Evolutionary conservation across 306 rosid species (phyloP).

Genomic region (Prosopis cineraria): DNA sequence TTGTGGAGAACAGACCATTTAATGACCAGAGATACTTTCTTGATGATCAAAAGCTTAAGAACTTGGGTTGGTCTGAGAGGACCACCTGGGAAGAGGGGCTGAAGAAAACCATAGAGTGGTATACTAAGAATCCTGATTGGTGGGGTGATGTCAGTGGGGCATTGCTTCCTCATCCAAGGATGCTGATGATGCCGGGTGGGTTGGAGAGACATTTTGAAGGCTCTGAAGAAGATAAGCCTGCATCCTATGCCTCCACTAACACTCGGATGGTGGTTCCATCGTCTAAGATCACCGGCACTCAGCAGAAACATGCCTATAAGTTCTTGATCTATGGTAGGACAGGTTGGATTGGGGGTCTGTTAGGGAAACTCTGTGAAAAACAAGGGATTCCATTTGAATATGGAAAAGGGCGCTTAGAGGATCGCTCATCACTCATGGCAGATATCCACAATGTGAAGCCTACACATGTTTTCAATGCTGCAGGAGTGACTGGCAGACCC

Average conservation of each 20-base stretch:
- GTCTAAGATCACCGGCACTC: slow-evolving; percentile 48
- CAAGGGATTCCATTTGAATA: slow-evolving; percentile 79
- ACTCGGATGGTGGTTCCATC: slow-evolving; percentile 78
- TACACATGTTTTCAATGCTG: slow-evolving; percentile 83
- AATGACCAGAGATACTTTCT: slow-evolving; percentile 90
- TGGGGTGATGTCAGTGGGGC: slow-evolving; percentile 99
- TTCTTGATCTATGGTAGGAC: slow-evolving; percentile 85
- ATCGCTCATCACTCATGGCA: slow-evolving; percentile 68
- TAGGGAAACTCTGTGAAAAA: slow-evolving; percentile 79
- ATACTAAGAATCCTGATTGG: slow-evolving; percentile 78
- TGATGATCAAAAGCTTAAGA: slow-evolving; percentile 77
- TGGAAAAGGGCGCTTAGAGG: slow-evolving; percentile 86
- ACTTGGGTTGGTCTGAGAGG: slow-evolving; percentile 86
- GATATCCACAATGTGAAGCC: slow-evolving; percentile 77
- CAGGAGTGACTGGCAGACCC: slow-evolving; percentile 90
- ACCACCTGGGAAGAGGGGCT: slow-evolving; percentile 88
- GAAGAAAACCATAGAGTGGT: slow-evolving; percentile 91
- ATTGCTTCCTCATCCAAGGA: slow-evolving; percentile 88
- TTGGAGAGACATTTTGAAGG: slow-evolving; percentile 69
- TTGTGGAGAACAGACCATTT: slow-evolving; percentile 91
- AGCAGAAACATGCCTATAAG: slow-evolving; percentile 57
- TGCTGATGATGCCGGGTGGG: slow-evolving; percentile 96
- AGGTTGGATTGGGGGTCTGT: slow-evolving; percentile 87
- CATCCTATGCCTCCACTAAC: slow-evolving; percentile 52
- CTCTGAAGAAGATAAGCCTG: slow-evolving; percentile 61